A percentile compares a stretch with the other conserved stretches of the same genome.
Evolutionary conservation across 139 green algal genomes (phyloP).

Genomic region (Auxenochlorella protothecoides): DNA sequence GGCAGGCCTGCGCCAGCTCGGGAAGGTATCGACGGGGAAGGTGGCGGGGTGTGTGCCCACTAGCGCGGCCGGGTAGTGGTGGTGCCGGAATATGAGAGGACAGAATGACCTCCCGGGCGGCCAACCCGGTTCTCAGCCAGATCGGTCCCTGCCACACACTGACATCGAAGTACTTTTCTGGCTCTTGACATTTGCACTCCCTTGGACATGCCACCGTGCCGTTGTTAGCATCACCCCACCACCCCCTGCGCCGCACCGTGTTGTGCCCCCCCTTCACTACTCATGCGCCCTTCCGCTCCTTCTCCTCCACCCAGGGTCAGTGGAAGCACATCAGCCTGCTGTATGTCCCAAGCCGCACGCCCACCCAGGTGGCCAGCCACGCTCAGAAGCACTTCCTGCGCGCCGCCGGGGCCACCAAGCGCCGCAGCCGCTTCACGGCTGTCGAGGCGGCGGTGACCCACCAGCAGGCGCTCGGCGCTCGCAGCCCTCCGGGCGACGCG

Average conservation of each 20-base stretch:
- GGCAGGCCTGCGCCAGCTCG: constrained; percentile 56
- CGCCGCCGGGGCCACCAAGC: constrained; percentile 62
- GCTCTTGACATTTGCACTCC: too few relatives aligned
- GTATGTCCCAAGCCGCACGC: constrained; percentile 62
- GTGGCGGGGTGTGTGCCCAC: too few relatives aligned
- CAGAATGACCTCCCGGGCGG: too few relatives aligned
- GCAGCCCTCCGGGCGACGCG: too few relatives aligned
- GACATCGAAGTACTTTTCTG: too few relatives aligned
- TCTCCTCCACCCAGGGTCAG: constrained; percentile 44
- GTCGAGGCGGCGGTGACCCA: constrained; percentile 28
- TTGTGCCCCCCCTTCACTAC: background rate
- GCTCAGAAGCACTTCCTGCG: constrained; percentile 89
- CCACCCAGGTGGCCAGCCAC: constrained; percentile 77
- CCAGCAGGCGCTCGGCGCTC: background rate
- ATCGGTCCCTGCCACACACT: too few relatives aligned
- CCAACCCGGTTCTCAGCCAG: too few relatives aligned
- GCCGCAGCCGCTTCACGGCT: constrained; percentile 38
- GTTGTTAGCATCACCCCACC: too few relatives aligned
- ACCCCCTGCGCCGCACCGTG: background rate
- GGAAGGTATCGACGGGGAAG: constrained; percentile 31
- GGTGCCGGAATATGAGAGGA: too few relatives aligned
- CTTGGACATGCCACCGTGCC: too few relatives aligned
- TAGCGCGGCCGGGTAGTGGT: too few relatives aligned
- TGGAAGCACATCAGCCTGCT: constrained; percentile 67
- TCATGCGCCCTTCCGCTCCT: background rate